These are phyloP conservation scores for Lanmaoa rubissima DNA, from an alignment of 768 basidiomycete species.

Conservation along the genomic window DNA sequence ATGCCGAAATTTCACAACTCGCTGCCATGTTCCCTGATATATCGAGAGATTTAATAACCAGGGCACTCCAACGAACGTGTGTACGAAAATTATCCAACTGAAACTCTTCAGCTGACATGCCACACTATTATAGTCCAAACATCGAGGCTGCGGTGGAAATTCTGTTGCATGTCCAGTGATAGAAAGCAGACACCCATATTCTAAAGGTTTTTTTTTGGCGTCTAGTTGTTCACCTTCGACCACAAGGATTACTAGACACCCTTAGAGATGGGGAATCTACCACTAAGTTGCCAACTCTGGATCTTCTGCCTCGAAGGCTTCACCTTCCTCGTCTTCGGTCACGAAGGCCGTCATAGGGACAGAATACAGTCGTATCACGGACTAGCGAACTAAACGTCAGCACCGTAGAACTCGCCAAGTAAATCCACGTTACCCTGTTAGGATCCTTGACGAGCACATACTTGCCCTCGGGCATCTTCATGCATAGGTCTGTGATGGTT, in stretches of 20 bases:
- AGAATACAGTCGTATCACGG: constrained; percentile 89
- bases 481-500: constrained; percentile 88
- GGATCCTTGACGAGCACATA: constrained; percentile 98
- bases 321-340: constrained; percentile 70
- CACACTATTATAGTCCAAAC: constrained; percentile 51
- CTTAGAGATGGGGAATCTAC: constrained; percentile 7
- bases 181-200: background rate
- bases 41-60: constrained; percentile 67
- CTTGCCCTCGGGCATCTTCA: constrained; percentile 98
- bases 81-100: constrained; percentile 9
- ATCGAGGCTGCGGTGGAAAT: constrained; percentile 83
- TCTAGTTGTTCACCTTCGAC: background rate
- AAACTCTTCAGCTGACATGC: background rate
- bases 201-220: background rate
- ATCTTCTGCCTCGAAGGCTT: constrained; percentile 41
- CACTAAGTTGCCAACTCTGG: constrained; percentile 34
- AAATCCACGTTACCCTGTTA: constrained; percentile 70
- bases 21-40: constrained; percentile 83
- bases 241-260: background rate
- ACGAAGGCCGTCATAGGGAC: constrained; percentile 90
- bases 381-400: constrained; percentile 46
- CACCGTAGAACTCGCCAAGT: background rate
- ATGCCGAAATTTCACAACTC: constrained; percentile 72
- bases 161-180: constrained; percentile 49
- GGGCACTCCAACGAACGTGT: constrained; percentile 80